Evolutionary conservation across 2,329 filamentous ascomycete species (phyloP), one percentile per base, ranked within the genome.

Genomic region (Coniella vitis): DNA sequence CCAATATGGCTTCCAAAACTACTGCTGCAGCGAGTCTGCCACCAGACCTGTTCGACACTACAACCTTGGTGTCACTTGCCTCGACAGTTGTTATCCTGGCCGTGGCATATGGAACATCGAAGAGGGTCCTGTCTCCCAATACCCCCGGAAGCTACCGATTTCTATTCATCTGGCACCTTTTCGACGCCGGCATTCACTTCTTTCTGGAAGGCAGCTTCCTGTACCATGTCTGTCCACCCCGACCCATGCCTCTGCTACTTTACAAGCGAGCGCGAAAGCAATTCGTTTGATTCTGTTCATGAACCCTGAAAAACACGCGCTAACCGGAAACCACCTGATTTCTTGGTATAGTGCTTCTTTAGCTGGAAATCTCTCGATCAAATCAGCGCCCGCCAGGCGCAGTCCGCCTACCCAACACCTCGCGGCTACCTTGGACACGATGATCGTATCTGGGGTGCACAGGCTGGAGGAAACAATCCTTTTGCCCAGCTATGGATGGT

Each of bases 161-260:
- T 63, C 82, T 96, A 56, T 95, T 95, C 75, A 79, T 94, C 69
- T 96, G 91, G 91, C 90, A 96, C 71, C 78, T 87, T 34, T 94
- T 95, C 69, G 90, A 96, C 66, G 88, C 88, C 29, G 77, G 96
- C 38, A 91, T 90, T 61, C 93, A 98, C 71, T 81, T 94, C 67
- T 74, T 89, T 64, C 86, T 97, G 64, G 91, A 97, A 70, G 90
- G 89, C 47, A 85, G 82, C 60, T 97, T 89, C 68, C 81, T 96
- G 20, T 96, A 90, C 75, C 88, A 95, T 70, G 51, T 47, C 38
- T 19, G 51, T 51, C 2, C 19, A 2, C 21, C 9, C 17, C 22
- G 3, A 7, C 7, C 14, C n/a, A 9, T 5, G 12, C 17, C 17
- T 9, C 29, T 31, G 12, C 32, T 7, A 16, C 31, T 20, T 1